Evolutionary conservation across 2,329 filamentous ascomycete species (phyloP).

Genomic region (Metarhizium brunneum): DNA sequence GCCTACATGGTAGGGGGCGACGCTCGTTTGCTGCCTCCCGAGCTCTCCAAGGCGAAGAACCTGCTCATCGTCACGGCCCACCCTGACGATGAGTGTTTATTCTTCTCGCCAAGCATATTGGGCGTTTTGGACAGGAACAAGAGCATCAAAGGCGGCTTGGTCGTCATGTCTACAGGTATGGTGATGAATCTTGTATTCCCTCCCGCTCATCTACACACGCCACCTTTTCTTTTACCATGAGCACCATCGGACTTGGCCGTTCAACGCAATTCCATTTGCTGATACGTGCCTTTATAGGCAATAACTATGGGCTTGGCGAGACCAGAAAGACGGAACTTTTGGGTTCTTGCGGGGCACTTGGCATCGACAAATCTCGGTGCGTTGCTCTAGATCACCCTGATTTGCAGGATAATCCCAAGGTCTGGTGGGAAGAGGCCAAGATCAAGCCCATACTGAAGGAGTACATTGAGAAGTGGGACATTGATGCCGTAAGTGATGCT

Average conservation of each 20-base stretch:
- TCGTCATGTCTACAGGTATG: constrained; percentile 22
- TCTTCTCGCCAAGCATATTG: constrained; percentile 22
- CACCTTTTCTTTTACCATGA: too few relatives aligned
- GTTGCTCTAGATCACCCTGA: constrained; percentile 23
- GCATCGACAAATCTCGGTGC: constrained; percentile 19
- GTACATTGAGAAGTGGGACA: constrained; percentile 26
- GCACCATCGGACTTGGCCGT: not conserved
- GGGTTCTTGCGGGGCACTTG: constrained; percentile 19
- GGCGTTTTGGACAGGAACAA: constrained; percentile 20
- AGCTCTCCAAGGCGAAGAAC: constrained; percentile 23
- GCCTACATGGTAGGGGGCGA: constrained; percentile 26
- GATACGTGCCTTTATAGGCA: constrained; percentile 9
- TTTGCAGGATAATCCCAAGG: constrained; percentile 27
- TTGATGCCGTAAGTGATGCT: constrained; percentile 20
- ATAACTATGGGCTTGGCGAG: constrained; percentile 23
- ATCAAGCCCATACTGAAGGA: constrained; percentile 22
- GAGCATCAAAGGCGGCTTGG: constrained; percentile 14
- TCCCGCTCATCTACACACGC: too few relatives aligned
- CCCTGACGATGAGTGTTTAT: constrained; percentile 29
- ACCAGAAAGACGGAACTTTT: constrained; percentile 17
- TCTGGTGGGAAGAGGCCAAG: constrained; percentile 27
- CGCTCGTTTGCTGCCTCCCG: constrained; percentile 24
- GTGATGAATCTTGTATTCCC: too few relatives aligned
- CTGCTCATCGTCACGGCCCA: constrained; percentile 29
- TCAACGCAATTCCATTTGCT: not conserved